These are phyloP conservation scores for Ambispora gerdemannii DNA, from an alignment of 192 early-diverging fungal species.

Conservation along the genomic window DNA sequence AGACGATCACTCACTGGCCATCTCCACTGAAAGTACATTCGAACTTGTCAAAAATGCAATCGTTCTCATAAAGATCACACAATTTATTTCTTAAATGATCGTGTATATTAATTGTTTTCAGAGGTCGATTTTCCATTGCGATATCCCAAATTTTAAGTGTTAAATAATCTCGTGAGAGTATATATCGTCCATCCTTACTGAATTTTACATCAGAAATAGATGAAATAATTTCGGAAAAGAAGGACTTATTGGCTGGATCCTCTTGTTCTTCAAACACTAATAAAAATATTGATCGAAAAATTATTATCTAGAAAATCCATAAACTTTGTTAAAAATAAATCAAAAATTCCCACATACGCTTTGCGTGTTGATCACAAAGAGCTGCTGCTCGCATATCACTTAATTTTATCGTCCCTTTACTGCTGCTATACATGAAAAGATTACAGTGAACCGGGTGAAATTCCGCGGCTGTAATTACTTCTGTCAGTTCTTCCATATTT, in stretches of 20 bases:
- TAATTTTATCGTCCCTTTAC: slow-evolving; percentile 96
- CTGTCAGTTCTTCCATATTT: slow-evolving; percentile 99
- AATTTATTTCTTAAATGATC: slow-evolving; percentile 92
- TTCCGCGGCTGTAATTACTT: slow-evolving; percentile 98
- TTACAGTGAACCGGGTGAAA: slow-evolving; percentile 97
- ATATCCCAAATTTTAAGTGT: slow-evolving; percentile 99
- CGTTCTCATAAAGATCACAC: slow-evolving; percentile 99
- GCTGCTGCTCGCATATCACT: slow-evolving; percentile 95
- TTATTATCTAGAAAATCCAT: too few species aligned
- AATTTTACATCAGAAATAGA: slow-evolving; percentile 98
- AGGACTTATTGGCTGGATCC: slow-evolving; percentile 93
- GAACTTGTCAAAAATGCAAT: slow-evolving; percentile 99
- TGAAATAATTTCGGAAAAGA: slow-evolving; percentile 99
- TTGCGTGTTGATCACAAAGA: slow-evolving; percentile 91
- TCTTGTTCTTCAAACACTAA: slow-evolving; percentile 93
- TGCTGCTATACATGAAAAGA: slow-evolving; percentile 97
- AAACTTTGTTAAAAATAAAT: too few species aligned
- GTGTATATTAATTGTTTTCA: slow-evolving; percentile 95
- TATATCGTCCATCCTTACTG: slow-evolving; percentile 92
- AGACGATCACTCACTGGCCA: slow-evolving; percentile 72
- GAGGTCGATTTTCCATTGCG: slow-evolving; percentile 92
- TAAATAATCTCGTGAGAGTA: slow-evolving; percentile 94
- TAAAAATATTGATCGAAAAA: too few species aligned
- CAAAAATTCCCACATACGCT: slow-evolving; percentile 57
- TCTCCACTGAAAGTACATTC: slow-evolving; percentile 97